phyloP scores from a whole-genome alignment of 352 stramenopile species.

The Lagenidium sp. region DNA sequence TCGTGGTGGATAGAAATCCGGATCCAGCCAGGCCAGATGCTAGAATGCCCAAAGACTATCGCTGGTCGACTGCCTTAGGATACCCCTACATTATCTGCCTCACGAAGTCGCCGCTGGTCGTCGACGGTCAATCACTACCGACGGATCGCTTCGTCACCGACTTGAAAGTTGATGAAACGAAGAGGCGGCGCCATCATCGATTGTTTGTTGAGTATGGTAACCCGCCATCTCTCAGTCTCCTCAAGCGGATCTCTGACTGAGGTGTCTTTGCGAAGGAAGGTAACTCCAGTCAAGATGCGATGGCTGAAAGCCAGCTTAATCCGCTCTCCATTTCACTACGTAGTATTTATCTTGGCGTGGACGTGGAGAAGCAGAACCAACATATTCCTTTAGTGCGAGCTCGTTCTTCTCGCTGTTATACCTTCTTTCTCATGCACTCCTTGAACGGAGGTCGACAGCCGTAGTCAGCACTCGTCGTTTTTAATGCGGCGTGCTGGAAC shows the following conservation, averaged over 20 bases:
- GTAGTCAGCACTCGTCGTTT: slow-evolving; percentile 61
- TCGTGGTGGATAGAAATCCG: not conserved
- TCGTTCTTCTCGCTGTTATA: slow-evolving; percentile 2
- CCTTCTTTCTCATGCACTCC: slow-evolving; percentile 48
- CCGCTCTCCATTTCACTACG: not conserved
- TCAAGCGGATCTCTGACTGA: too few relatives aligned
- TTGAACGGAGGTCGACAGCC: slow-evolving; percentile 64
- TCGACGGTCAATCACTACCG: too few relatives aligned
- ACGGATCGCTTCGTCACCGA: too few relatives aligned
- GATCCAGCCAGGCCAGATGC: not conserved
- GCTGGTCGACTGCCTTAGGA: not conserved
- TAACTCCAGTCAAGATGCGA: too few relatives aligned
- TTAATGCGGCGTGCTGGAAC: slow-evolving; percentile 35
- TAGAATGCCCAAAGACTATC: slow-evolving; percentile 1
- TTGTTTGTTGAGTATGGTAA: too few relatives aligned
- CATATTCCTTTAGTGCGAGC: not conserved
- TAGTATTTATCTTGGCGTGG: not conserved
- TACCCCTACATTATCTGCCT: too few relatives aligned
- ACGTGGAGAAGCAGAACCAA: not conserved
- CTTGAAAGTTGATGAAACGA: too few relatives aligned
- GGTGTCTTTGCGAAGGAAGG: too few relatives aligned
- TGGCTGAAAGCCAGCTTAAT: not conserved
- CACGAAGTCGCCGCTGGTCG: too few relatives aligned
- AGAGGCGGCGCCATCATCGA: too few relatives aligned
- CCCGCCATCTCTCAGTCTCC: too few relatives aligned